Evolutionary conservation across 805 yeast species (phyloP), one percentile per base, ranked within the genome.

Genomic region (Maudiozyma bulderi): DNA sequence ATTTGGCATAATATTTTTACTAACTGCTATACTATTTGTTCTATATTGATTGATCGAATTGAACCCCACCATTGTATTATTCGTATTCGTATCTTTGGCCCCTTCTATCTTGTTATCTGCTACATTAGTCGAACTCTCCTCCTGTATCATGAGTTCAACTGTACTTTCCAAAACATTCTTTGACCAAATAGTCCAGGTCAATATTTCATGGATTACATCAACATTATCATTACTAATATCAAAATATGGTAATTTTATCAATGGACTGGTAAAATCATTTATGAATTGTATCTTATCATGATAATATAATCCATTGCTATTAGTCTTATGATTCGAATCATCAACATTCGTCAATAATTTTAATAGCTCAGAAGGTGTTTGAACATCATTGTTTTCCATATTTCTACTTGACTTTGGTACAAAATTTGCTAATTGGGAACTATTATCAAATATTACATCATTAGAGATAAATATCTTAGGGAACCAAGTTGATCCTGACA

Each of bases 101-200:
- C 8, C 14, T 8, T 20, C n/a, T 8, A 39, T 3, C 13, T 38
- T 38, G 9, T n/a, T 20, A 39, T 39, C 20, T 20, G 28, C 1
- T 13, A 20, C 4, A 30, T 6, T 37, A 14, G 33, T 33, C 10
- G 11, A 4, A 20, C 35, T 30, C 13, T 31, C 15, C 11, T 20
- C 13, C n/a, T 3, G 28, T n/a, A 26, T 35, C 13, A 57, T 20
- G 1, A 49, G 34, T 3, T 48, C 39, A n/a, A 52, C 50, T 13
- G 53, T 42, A 13, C 30, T 45, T n/a, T 49, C 41, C 6, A 62
- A 41, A 3, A 61, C 58, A 1, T 32, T 39, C 9, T 52, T 46
- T 8, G 59, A 62, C 70, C 70, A 66, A 13, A 52, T 47, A 20
- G 57, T 39, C 68, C 68, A 66, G 38, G 55, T 60, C 42, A 64